Base-by-base conservation (phyloP, 2,329 filamentous ascomycete species). In the Penicillium sp. region DNA sequence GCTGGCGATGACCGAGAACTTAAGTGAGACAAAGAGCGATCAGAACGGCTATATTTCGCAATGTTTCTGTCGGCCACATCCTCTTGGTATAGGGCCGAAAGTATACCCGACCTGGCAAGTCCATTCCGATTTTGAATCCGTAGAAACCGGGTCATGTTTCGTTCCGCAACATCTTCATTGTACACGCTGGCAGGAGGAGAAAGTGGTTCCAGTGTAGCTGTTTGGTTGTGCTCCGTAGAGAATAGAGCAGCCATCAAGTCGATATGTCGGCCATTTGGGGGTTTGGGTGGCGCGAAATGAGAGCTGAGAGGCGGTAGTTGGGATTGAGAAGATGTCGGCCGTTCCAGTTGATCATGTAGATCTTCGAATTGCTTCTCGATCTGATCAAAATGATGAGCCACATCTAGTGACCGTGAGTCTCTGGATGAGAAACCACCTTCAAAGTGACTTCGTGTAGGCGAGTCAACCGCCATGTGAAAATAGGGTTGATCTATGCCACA, bases 121-220 rank as follows among this genome's bases (percentile, higher is more conserved):
- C 66, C 60, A 50, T 62, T 71, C 26, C 58, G 60, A 50, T 66
- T 55, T 47, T 66, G 64, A 5, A 62, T 61, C 38, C 68, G 67
- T 9, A 73, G 61, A 43, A 72, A 71, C 13, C 66, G 58, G 9
- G 65, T 69, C 68, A 76, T 74, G 50, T 77, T 77, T 24, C 75
- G 72, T 56, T 77, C 75, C 5, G 75, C 75, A 50, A 77, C 66
- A 60, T 77, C 73, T 62, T 77, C 75, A 45, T 77, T 77, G 59
- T 74, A 77, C 11, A 71, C 71, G 18, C 64, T 68, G 6, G 63
- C 66, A 4, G 72, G 71, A 10, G 72, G 72, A 29, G 71, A 58
- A 10, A 63, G 53, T 14, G 59, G 42, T 59, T n/a, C 65, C 42
- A 44, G 55, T 54, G 29, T 64, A 54, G 37, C 64, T 61, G 59